Base-by-base conservation (phyloP, 495 filamentous ascomycete genomes). In the Trichocladium uniseriatum region DNA sequence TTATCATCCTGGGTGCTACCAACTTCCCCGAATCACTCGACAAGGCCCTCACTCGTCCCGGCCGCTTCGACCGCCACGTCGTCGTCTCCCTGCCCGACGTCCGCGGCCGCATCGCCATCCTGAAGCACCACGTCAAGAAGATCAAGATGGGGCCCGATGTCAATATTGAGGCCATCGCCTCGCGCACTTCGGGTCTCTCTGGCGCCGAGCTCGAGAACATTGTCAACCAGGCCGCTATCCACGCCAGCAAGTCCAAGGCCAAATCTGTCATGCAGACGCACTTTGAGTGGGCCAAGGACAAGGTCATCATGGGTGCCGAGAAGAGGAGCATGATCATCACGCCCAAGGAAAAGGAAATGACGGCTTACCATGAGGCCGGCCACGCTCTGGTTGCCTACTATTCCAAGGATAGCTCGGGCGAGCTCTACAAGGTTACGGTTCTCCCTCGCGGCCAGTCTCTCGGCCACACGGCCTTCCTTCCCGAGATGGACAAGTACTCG, bases 221-320 rank as follows among this genome's bases (percentile, higher is more conserved):
- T 54, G 85, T 95, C 56, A 98, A 98, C 67, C 88, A 95, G 68
- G 92, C 92, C 29, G 92, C 92, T 8, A 82, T 97, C 31, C 88
- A 83, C 56, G 92, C 92, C 14, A 87, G 84, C 63, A 86, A 89
- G 63, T 74, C 82, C 43, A 91, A 87, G 67, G 75, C 81, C 14
- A 67, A 67, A 37, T 78, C 79, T 37, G 89, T 98, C 52, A 71
- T 75, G 18, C 82, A 87, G 61, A 62, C 75, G 16, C 88, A 97
- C 60, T 85, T 98, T 45, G 92, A 96, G 53, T 97, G 89, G 88
- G 91, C 92, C 39, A 96, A 94, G 66, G 92, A 98, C 72, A 94
- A 90, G 69, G 87, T 98, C 48, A 83, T 97, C 71, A 94, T 98
- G 87, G 92, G 92, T 39, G 87, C 91, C 27, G 92, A 97, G 71